A percentile compares a stretch with the other conserved stretches of the same genome.
Conservation (phyloP, 352 stramenopile species). For the Pythium folliculosum region DNA sequence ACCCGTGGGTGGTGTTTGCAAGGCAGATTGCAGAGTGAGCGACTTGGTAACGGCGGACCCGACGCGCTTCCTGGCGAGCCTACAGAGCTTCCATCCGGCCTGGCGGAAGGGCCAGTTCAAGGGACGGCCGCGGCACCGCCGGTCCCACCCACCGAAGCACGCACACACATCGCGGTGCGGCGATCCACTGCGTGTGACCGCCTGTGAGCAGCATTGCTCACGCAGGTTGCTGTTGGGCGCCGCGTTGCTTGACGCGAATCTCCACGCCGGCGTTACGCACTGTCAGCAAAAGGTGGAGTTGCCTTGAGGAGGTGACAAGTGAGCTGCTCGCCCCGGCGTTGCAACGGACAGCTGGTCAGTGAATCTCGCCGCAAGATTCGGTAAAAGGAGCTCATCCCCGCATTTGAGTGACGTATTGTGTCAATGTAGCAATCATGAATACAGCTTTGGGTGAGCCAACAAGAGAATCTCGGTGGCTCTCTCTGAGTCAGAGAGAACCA, state of each 20-base stretch:
- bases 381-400: neutral
- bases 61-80: neutral
- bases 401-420: neutral
- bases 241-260: neutral
- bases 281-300: neutral
- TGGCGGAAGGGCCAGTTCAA: neutral
- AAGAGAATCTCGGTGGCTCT: too few relatives aligned
- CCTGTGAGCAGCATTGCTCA: neutral
- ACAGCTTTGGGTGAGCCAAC: too few relatives aligned
- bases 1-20: constrained; percentile 16
- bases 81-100: too few relatives aligned
- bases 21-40: constrained; percentile 21
- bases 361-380: constrained; percentile 4
- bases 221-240: neutral
- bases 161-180: neutral
- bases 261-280: neutral
- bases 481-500: too few relatives aligned
- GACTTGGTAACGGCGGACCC: neutral
- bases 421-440: neutral
- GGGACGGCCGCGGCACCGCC: neutral
- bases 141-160: neutral
- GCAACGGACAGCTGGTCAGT: neutral
- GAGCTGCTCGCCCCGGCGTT: neutral
- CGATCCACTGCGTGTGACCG: neutral
- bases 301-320: too few relatives aligned